A percentile compares a stretch with the other conserved stretches of the same genome.
phyloP scores from a whole-genome alignment of 2,329 filamentous ascomycete species.

The Pyrenochaeta sp. region DNA sequence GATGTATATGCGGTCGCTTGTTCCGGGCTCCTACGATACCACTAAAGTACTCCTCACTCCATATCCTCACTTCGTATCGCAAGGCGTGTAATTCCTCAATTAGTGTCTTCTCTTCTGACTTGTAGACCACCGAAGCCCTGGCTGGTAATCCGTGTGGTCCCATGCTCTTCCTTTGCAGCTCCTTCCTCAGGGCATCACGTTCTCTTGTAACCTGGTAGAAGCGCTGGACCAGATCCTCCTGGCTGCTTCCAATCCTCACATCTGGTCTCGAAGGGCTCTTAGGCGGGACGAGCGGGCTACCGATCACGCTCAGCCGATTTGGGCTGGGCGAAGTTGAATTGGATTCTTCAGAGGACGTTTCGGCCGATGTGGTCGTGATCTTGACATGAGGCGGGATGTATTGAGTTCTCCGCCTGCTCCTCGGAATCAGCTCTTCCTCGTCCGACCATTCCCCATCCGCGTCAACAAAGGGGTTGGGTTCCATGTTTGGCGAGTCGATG shows the following conservation, averaged over 20 bases:
- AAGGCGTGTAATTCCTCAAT: conserved; percentile 46
- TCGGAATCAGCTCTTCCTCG: conserved; percentile 47
- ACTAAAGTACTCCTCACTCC: conserved; percentile 48
- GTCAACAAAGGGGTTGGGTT: conserved; percentile 40
- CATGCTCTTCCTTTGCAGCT: conserved; percentile 46
- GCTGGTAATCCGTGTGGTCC: conserved; percentile 39
- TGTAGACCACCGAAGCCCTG: conserved; percentile 37
- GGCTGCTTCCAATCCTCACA: conserved; percentile 39
- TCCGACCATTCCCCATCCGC: conserved; percentile 49
- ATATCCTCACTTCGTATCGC: conserved; percentile 45
- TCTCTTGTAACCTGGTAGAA: conserved; percentile 51
- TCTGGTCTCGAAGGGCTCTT: conserved; percentile 48
- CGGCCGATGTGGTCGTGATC: conserved; percentile 26
- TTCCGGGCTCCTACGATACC: conserved; percentile 35
- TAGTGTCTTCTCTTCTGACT: conserved; percentile 46
- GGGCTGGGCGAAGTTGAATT: conserved; percentile 33
- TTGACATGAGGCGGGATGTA: conserved; percentile 41
- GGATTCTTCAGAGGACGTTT: conserved; percentile 37
- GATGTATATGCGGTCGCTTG: conserved; percentile 43
- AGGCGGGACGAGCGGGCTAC: conserved; percentile 42
- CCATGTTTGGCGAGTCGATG: conserved; percentile 24
- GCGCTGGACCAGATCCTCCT: conserved; percentile 48
- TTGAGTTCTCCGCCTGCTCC: conserved; percentile 35
- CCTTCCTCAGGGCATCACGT: conserved; percentile 46
- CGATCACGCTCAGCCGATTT: conserved; percentile 26